These are phyloP conservation scores for Trichoderma hamatum DNA, from an alignment of 2,329 filamentous ascomycete species.

Conservation along the genomic window DNA sequence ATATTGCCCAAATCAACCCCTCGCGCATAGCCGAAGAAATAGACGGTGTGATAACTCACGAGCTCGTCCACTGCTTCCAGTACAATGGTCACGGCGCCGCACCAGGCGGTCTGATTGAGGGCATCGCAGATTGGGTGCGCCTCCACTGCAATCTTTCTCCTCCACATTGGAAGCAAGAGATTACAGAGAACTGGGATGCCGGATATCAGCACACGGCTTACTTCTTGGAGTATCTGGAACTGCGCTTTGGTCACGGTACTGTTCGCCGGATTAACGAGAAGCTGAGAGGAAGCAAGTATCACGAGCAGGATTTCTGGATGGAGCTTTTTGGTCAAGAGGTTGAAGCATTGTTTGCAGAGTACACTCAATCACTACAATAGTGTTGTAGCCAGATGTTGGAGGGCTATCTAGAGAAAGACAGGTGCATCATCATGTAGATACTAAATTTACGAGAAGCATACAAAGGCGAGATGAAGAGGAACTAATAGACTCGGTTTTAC, in stretches of 20 bases:
- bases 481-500: background rate
- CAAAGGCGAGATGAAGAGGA: background rate
- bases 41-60: slow-evolving; percentile 82
- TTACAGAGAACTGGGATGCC: slow-evolving; percentile 71
- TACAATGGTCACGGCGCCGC: slow-evolving; percentile 66
- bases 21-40: slow-evolving; percentile 64
- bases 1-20: slow-evolving; percentile 60
- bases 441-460: background rate
- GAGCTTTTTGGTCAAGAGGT: slow-evolving; percentile 68
- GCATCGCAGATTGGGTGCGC: slow-evolving; percentile 90
- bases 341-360: slow-evolving; percentile 73
- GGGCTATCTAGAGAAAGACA: background rate
- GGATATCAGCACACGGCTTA: slow-evolving; percentile 92
- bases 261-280: slow-evolving; percentile 68
- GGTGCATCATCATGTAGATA: background rate
- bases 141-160: slow-evolving; percentile 72
- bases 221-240: slow-evolving; percentile 85
- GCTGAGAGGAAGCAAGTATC: slow-evolving; percentile 64
- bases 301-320: slow-evolving; percentile 68
- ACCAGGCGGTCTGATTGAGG: slow-evolving; percentile 82
- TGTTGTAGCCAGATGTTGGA: background rate
- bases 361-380: slow-evolving; percentile 48
- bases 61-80: slow-evolving; percentile 95
- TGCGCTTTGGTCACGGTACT: slow-evolving; percentile 60
- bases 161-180: slow-evolving; percentile 76